phyloP scores from a whole-genome alignment of 768 basidiomycete species.

The Kwoniella bestiolae region DNA sequence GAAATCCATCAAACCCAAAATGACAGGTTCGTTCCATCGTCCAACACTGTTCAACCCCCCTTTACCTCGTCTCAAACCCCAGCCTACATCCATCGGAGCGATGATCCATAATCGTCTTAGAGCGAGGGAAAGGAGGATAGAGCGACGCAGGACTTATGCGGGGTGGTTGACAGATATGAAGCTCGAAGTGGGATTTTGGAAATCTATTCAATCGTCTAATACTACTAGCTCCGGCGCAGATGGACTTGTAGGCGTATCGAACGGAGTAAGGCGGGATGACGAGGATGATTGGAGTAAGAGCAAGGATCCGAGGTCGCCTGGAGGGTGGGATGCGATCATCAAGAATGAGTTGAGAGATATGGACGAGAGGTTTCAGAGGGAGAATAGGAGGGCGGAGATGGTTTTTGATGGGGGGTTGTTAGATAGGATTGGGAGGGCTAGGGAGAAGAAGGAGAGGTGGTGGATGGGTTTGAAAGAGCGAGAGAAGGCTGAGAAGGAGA shows the following conservation, averaged over 20 bases:
- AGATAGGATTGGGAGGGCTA: slow-evolving; percentile 25
- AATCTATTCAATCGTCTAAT: neutral
- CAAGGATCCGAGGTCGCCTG: slow-evolving; percentile 19
- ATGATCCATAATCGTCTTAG: slow-evolving; percentile 67
- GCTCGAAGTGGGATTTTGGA: slow-evolving; percentile 43
- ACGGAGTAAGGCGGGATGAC: neutral
- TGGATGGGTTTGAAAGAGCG: slow-evolving; percentile 9
- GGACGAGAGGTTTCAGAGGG: slow-evolving; percentile 26
- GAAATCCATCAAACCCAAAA: slow-evolving; percentile 59
- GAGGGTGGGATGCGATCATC: slow-evolving; percentile 27
- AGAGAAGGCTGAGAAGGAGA: slow-evolving; percentile 10
- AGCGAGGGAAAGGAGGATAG: slow-evolving; percentile 62
- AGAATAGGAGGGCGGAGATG: slow-evolving; percentile 25
- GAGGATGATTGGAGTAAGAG: slow-evolving; percentile 19
- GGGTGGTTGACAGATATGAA: slow-evolving; percentile 36
- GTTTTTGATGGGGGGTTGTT: slow-evolving; percentile 20
- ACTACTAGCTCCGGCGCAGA: no score
- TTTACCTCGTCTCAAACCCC: slow-evolving; percentile 77
- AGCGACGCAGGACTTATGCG: slow-evolving; percentile 23
- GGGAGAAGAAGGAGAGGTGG: slow-evolving; percentile 17
- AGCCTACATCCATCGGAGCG: slow-evolving; percentile 71
- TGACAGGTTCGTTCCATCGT: slow-evolving; percentile 74
- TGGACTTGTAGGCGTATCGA: no score
- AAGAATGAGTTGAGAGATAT: slow-evolving; percentile 17
- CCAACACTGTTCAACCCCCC: slow-evolving; percentile 70